phyloP scores from a whole-genome alignment of 2,329 filamentous ascomycete genomes.

The Clarireedia homoeocarpa region DNA sequence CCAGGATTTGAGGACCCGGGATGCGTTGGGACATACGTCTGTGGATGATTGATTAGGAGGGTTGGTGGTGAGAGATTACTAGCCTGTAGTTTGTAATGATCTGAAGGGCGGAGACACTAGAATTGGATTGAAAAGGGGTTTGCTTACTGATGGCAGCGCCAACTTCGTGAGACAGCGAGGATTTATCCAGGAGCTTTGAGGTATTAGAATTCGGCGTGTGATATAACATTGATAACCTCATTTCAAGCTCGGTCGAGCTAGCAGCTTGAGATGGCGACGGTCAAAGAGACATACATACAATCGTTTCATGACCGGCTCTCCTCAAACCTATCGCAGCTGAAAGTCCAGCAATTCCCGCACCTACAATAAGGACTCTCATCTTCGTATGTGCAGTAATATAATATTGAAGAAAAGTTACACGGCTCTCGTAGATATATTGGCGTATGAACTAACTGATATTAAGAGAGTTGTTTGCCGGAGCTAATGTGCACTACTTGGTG shows the following conservation, averaged over 20 bases:
- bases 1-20: conserved; percentile 44
- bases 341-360: conserved; percentile 44
- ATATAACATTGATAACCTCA: neutral
- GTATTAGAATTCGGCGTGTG: conserved; percentile 8
- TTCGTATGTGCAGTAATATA: neutral
- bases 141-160: conserved; percentile 46
- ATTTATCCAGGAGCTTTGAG: conserved; percentile 45
- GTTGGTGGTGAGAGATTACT: neutral
- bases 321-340: conserved; percentile 40
- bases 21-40: conserved; percentile 51
- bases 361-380: conserved; percentile 18
- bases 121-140: neutral
- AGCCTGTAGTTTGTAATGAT: too few species aligned
- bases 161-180: conserved; percentile 45
- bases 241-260: too few species aligned
- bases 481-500: too few species aligned
- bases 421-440: too few species aligned
- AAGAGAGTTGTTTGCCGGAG: too few species aligned
- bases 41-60: neutral
- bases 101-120: too few species aligned
- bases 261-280: neutral
- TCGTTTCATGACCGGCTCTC: conserved; percentile 19
- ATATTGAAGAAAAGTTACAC: too few species aligned
- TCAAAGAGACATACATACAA: conserved; percentile 6
- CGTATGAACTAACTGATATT: too few species aligned